phyloP scores from a whole-genome alignment of 176 grass and related monocot genomes.

The Ensete ventricosum region DNA sequence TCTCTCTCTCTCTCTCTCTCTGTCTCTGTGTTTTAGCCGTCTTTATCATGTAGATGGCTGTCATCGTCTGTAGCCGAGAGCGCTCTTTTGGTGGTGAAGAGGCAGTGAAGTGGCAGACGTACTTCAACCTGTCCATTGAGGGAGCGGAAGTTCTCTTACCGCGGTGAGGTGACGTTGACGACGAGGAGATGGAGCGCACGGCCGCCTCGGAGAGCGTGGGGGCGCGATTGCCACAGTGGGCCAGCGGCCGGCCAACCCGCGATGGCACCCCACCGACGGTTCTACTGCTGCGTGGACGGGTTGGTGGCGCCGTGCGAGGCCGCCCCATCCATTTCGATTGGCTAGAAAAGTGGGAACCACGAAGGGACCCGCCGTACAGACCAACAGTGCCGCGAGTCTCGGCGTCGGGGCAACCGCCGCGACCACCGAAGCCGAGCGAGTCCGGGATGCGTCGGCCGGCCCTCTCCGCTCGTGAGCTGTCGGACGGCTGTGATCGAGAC shows the following conservation, averaged over 20 bases:
- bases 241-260: neutral
- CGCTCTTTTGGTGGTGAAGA: neutral
- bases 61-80: neutral
- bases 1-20: neutral
- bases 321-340: neutral
- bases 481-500: constrained; percentile 37
- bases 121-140: no score
- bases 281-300: no score
- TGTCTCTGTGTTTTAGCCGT: neutral
- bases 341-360: neutral
- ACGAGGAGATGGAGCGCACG: neutral
- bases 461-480: constrained; percentile 5
- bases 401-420: neutral
- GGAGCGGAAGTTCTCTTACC: no score
- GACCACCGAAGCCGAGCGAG: neutral
- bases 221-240: neutral
- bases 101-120: neutral
- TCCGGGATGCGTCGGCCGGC: constrained; percentile 5
- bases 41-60: neutral
- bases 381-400: no score
- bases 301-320: no score
- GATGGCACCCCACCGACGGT: neutral
- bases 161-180: neutral
- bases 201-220: neutral
- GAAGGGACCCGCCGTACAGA: no score